phyloP scores from a whole-genome alignment of 805 yeast species.

The Saccharomycopsis babjevae region DNA sequence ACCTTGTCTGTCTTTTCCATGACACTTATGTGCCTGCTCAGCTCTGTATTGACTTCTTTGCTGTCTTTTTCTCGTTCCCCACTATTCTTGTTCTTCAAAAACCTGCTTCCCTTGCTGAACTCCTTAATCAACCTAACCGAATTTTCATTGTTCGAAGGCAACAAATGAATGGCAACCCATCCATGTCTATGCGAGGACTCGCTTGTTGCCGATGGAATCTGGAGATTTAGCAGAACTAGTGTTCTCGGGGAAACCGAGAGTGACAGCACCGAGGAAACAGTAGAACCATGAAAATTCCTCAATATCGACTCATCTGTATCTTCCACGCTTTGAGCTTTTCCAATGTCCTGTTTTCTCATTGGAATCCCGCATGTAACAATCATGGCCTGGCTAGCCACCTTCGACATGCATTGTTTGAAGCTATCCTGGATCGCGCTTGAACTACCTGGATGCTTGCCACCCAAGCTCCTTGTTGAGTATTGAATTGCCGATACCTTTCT shows the following conservation, averaged over 20 bases:
- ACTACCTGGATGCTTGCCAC: neutral
- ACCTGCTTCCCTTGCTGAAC: conserved; percentile 49
- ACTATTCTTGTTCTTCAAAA: conserved; percentile 21
- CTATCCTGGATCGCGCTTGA: conserved; percentile 17
- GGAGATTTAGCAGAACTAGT: conserved; percentile 74
- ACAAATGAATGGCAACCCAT: conserved; percentile 62
- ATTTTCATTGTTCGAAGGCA: conserved; percentile 44
- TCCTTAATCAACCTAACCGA: conserved; percentile 53
- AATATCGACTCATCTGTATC: conserved; percentile 20
- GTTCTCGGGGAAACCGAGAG: conserved; percentile 71
- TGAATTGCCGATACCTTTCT: neutral
- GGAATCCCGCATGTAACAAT: conserved; percentile 44
- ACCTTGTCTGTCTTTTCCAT: neutral
- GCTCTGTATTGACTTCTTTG: neutral
- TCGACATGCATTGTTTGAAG: conserved; percentile 33
- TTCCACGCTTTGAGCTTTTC: neutral
- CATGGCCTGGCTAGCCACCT: conserved; percentile 45
- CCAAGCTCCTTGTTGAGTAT: neutral
- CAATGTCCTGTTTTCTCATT: conserved; percentile 13
- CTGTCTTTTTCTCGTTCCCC: neutral
- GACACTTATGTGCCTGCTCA: neutral
- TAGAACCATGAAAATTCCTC: conserved; percentile 52
- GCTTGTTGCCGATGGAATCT: conserved; percentile 78
- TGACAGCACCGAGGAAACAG: conserved; percentile 79
- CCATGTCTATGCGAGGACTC: conserved; percentile 45